Evolutionary conservation across 1,284 basidiomycete genomes (phyloP).

Genomic region (Ceratobasidium sp.): DNA sequence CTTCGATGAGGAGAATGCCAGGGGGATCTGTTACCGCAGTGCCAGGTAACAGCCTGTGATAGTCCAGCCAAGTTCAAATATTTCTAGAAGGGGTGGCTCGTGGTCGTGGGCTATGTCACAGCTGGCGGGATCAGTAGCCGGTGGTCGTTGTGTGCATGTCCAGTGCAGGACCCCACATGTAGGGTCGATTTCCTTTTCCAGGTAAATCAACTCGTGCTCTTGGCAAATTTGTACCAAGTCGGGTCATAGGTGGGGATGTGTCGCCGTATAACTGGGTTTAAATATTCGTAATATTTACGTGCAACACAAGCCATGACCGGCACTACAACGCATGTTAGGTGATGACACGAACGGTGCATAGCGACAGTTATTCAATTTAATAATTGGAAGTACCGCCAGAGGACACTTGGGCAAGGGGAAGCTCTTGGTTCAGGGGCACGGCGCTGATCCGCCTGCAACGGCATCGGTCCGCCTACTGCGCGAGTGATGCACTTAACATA

Average conservation of each 20-base stretch:
- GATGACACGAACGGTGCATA: too few relatives aligned
- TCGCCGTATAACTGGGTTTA: too few relatives aligned
- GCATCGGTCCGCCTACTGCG: too few relatives aligned
- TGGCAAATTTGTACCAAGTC: neutral
- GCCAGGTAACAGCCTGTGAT: slow-evolving; percentile 5
- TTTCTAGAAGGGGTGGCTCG: neutral
- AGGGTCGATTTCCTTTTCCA: slow-evolving; percentile 30
- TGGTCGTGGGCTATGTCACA: neutral
- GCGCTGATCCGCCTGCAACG: too few relatives aligned
- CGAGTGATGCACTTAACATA: too few relatives aligned
- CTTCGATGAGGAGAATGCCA: slow-evolving; percentile 29
- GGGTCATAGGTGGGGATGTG: too few relatives aligned
- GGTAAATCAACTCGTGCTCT: slow-evolving; percentile 20
- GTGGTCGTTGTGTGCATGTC: slow-evolving; percentile 30
- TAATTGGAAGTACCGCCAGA: too few relatives aligned
- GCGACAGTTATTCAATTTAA: too few relatives aligned
- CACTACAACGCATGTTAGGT: too few relatives aligned
- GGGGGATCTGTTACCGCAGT: neutral
- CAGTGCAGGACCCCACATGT: slow-evolving; percentile 31
- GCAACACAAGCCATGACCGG: too few relatives aligned
- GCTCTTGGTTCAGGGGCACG: too few relatives aligned
- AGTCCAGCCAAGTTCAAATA: neutral
- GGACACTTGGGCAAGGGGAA: too few relatives aligned
- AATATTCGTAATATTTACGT: neutral
- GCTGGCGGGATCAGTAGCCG: neutral